Conservation (phyloP, 2,329 filamentous ascomycete genomes). For the Talaromyces sp. region DNA sequence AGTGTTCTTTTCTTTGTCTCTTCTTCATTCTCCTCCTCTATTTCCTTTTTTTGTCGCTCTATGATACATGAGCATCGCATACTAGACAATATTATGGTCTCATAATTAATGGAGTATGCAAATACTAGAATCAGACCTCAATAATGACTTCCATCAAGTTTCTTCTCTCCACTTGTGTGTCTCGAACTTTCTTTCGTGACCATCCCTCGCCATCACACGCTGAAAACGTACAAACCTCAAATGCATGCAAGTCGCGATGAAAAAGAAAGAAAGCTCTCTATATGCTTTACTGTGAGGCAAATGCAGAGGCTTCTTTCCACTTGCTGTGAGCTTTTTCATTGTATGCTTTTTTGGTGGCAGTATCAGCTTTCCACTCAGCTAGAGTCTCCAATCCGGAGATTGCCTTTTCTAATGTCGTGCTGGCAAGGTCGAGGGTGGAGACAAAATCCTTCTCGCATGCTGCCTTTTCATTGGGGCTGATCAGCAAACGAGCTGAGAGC, state of each 20-base stretch:
- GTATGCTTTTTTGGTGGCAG: constrained; percentile 48
- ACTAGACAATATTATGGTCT: neutral
- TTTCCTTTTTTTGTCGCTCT: constrained; percentile 3
- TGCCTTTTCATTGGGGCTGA: constrained; percentile 54
- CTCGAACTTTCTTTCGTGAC: neutral
- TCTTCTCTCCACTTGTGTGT: neutral
- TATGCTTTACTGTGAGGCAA: constrained; percentile 17
- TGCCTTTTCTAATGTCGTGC: constrained; percentile 53
- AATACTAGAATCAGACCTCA: neutral
- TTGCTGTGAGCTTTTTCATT: constrained; percentile 35
- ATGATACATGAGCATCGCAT: constrained; percentile 5
- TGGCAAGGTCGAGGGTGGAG: constrained; percentile 51
- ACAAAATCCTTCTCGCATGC: constrained; percentile 59
- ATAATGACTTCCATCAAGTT: neutral
- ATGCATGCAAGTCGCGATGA: neutral
- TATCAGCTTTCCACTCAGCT: constrained; percentile 47
- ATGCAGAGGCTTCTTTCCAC: constrained; percentile 39
- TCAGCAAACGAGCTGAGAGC: constrained; percentile 54
- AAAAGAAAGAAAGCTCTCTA: neutral
- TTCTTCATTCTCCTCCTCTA: neutral
- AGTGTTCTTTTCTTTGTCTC: neutral
- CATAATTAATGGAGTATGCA: neutral
- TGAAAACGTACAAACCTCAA: neutral
- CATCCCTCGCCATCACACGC: neutral
- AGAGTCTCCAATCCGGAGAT: constrained; percentile 50